These are phyloP conservation scores for Rhodamnia argentea DNA, from an alignment of 345 rosid genomes.

Conservation along the genomic window DNA sequence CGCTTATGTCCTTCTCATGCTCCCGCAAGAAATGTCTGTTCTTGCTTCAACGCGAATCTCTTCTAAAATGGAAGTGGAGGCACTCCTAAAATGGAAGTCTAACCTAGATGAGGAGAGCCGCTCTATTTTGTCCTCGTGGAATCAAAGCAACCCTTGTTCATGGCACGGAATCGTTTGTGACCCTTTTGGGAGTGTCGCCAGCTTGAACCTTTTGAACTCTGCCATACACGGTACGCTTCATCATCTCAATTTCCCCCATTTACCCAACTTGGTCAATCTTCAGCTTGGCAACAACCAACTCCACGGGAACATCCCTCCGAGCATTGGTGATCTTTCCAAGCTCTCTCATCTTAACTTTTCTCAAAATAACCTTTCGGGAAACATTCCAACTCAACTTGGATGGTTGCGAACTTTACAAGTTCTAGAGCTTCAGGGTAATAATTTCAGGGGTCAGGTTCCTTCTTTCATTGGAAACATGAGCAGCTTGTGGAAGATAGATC, in stretches of 20 bases:
- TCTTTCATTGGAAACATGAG: neutral
- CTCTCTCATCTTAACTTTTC: neutral
- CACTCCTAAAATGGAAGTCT: slow-evolving; percentile 1
- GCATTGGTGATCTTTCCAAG: neutral
- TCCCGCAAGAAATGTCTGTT: neutral
- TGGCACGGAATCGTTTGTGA: slow-evolving; percentile 1
- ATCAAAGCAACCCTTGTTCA: neutral
- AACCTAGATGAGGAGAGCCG: neutral
- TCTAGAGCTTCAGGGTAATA: fast-evolving
- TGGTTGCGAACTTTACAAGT: neutral
- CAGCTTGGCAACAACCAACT: neutral
- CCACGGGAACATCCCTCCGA: neutral
- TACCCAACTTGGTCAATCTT: neutral
- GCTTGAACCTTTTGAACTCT: neutral
- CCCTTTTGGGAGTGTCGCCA: neutral
- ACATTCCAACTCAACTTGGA: neutral
- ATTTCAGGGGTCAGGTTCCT: neutral
- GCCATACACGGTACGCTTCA: neutral
- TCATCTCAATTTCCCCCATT: neutral
- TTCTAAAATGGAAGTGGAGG: neutral
- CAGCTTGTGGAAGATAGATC: fast-evolving
- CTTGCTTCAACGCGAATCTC: neutral
- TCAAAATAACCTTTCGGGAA: neutral
- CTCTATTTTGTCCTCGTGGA: neutral
- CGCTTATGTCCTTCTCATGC: neutral